A percentile compares a stretch with the other conserved stretches of the same genome.
Conservation (phyloP, 78 protist genomes). For the Protostelium mycophagum region DNA sequence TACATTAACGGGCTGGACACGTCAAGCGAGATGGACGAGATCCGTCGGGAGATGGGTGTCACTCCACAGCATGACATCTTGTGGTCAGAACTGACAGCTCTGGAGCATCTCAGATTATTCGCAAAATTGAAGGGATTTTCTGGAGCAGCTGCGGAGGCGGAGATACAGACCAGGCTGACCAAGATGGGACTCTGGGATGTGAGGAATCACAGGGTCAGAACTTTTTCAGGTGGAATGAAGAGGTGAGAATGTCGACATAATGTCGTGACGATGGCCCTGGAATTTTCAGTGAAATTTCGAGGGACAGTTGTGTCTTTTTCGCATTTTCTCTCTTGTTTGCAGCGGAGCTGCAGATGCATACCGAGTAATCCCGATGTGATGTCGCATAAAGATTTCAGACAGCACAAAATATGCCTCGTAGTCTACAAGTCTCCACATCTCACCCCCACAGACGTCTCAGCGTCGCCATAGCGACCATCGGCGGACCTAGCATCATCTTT, state of each 20-base stretch:
- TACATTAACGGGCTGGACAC: conserved; percentile 19
- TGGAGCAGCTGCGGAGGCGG: background rate
- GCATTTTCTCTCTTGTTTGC: no score
- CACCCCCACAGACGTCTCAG: conserved; percentile 22
- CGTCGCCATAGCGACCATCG: conserved; percentile 69
- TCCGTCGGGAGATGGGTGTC: conserved; percentile 21
- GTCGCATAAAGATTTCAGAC: no score
- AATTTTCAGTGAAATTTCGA: no score
- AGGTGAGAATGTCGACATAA: background rate
- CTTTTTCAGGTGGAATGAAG: conserved; percentile 57
- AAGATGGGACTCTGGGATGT: conserved; percentile 9
- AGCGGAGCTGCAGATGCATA: no score
- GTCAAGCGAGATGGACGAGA: conserved; percentile 18
- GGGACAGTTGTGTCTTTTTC: no score
- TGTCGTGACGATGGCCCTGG: background rate
- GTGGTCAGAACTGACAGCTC: conserved; percentile 30
- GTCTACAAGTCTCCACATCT: no score
- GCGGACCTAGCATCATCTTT: conserved; percentile 44
- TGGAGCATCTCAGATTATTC: conserved; percentile 39
- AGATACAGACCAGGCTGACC: background rate
- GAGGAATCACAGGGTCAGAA: background rate
- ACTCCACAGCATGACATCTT: conserved; percentile 41
- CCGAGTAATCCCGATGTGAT: no score
- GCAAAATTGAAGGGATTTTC: conserved; percentile 34
- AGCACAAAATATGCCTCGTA: no score